phyloP scores from a whole-genome alignment of 2,329 filamentous ascomycete species.

The Xylariaceae sp. region DNA sequence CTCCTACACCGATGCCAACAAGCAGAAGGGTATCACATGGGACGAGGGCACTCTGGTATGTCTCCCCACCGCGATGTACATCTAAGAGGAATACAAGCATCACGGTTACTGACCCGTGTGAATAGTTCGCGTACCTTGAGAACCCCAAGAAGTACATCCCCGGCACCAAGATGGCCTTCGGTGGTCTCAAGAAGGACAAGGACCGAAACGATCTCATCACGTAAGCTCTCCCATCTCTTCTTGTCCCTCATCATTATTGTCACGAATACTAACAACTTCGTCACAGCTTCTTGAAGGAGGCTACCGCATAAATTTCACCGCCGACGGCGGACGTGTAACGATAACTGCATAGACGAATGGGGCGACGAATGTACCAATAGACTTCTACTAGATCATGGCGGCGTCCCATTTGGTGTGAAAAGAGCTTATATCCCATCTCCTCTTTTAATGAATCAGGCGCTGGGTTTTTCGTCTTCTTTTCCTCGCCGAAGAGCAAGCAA shows the following conservation, averaged over 20 bases:
- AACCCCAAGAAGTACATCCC: constrained; percentile 99
- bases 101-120: not conserved
- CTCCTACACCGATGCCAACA: constrained; percentile 99
- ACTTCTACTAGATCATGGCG: constrained; percentile 27
- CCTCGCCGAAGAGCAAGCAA: not conserved
- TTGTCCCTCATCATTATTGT: not conserved
- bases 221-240: constrained; percentile 51
- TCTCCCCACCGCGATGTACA: constrained; percentile 17
- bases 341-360: constrained; percentile 32
- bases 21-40: constrained; percentile 91
- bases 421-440: constrained; percentile 27
- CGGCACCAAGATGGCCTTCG: constrained; percentile 99
- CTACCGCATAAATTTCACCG: constrained; percentile 58
- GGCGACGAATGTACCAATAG: constrained; percentile 33
- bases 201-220: constrained; percentile 98
- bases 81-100: not conserved
- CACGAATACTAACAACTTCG: constrained; percentile 1
- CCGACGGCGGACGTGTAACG: constrained; percentile 32
- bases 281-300: constrained; percentile 63
- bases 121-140: constrained; percentile 93
- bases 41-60: constrained; percentile 77
- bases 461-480: not conserved
- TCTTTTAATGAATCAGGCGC: constrained; percentile 20
- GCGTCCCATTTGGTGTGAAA: constrained; percentile 23
- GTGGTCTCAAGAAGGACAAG: constrained; percentile 99